Conservation (phyloP, 768 basidiomycete species). For the Russula griseocarnosa region DNA sequence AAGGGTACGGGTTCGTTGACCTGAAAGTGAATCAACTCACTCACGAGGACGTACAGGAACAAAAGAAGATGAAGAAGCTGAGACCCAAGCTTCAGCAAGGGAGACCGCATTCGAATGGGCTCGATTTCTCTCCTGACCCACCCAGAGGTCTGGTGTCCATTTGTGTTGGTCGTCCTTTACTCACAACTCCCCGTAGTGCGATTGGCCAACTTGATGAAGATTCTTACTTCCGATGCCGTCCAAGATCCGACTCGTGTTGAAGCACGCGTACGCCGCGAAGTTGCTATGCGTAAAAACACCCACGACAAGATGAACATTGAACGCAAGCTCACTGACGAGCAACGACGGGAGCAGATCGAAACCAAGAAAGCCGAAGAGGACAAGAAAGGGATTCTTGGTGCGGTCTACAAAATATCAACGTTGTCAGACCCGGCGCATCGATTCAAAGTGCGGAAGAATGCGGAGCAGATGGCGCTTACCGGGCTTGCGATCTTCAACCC, state of each 20-base stretch:
- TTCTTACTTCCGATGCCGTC: constrained; percentile 92
- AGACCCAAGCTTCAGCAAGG: constrained; percentile 80
- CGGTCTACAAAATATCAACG: constrained; percentile 87
- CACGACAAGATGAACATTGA: constrained; percentile 95
- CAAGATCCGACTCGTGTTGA: constrained; percentile 98
- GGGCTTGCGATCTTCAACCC: constrained; percentile 92
- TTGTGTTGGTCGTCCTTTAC: neutral
- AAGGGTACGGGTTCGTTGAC: constrained; percentile 48
- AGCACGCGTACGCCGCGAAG: constrained; percentile 89
- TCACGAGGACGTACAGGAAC: constrained; percentile 48
- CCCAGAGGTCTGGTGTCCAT: constrained; percentile 69
- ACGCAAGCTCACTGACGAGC: constrained; percentile 88
- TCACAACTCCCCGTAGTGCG: constrained; percentile 55
- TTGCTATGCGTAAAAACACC: constrained; percentile 78
- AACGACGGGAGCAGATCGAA: constrained; percentile 82
- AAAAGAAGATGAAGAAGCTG: constrained; percentile 96
- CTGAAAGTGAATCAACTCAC: neutral
- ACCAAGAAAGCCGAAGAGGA: constrained; percentile 84
- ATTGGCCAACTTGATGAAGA: constrained; percentile 94
- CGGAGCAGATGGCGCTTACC: constrained; percentile 82
- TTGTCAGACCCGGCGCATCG: constrained; percentile 90
- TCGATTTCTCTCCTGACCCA: constrained; percentile 88
- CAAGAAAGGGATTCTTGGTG: constrained; percentile 74
- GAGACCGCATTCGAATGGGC: constrained; percentile 94
- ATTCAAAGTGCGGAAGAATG: constrained; percentile 96